phyloP scores from a whole-genome alignment of 768 basidiomycete genomes.

The Suillus paluster region DNA sequence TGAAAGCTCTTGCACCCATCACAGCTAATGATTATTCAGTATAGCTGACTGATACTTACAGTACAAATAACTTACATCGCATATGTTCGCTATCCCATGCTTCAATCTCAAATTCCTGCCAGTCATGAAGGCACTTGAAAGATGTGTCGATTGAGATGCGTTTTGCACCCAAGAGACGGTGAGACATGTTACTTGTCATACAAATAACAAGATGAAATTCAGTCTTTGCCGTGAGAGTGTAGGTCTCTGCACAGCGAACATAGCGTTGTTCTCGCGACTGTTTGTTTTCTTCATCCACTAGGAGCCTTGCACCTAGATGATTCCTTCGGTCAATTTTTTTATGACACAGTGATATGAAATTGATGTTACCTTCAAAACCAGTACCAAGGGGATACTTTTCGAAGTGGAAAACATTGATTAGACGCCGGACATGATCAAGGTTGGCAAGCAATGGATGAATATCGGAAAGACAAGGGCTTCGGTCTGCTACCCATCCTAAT shows the following conservation, averaged over 20 bases:
- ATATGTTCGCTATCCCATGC: conserved; percentile 16
- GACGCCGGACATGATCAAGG: conserved; percentile 24
- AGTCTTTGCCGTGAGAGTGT: conserved; percentile 9
- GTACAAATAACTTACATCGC: conserved; percentile 3
- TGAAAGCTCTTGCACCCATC: conserved; percentile 25
- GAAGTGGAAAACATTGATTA: conserved; percentile 23
- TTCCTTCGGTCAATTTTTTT: not conserved
- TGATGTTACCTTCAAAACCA: conserved; percentile 26
- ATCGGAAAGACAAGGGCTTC: conserved; percentile 14
- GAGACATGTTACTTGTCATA: conserved; percentile 26
- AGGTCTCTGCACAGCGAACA: conserved; percentile 23
- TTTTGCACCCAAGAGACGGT: conserved; percentile 14
- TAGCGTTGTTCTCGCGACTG: conserved; percentile 17
- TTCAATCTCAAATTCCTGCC: conserved; percentile 25
- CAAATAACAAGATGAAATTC: conserved; percentile 27
- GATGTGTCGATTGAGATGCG: conserved; percentile 20
- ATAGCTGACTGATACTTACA: conserved; percentile 16
- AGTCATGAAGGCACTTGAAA: conserved; percentile 18
- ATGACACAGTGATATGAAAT: not conserved
- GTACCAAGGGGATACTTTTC: conserved; percentile 26
- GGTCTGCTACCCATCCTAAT: conserved; percentile 22
- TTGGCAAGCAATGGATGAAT: conserved; percentile 25
- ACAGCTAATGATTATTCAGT: not conserved
- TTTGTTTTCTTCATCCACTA: conserved; percentile 11
- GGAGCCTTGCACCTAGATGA: conserved; percentile 9